Percentiles rank a stretch among this genome's conserved stretches.
These are phyloP conservation scores for Evernia prunastri DNA, from an alignment of 495 filamentous ascomycete genomes.

Conservation along the genomic window DNA sequence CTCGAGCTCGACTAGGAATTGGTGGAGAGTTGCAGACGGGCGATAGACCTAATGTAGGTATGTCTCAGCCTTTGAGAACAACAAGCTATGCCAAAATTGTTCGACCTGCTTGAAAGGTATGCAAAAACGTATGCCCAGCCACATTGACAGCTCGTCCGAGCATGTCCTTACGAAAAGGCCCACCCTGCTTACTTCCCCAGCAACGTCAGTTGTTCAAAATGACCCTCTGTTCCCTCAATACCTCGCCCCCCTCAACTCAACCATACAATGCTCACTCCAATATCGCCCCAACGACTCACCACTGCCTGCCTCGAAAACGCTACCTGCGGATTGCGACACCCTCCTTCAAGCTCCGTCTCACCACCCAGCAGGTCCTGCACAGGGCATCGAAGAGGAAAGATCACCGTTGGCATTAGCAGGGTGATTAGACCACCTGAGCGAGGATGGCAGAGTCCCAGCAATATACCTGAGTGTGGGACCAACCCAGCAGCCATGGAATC, in stretches of 20 bases:
- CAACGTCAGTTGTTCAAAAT: not conserved
- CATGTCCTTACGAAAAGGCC: conserved; percentile 2
- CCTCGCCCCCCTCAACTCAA: not conserved
- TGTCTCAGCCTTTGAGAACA: not conserved
- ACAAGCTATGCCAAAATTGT: not conserved
- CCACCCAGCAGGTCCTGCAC: not conserved
- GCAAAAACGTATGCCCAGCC: too few relatives aligned
- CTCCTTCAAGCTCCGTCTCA: not conserved
- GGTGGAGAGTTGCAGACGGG: not conserved
- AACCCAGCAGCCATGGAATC: not conserved
- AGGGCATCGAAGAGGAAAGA: not conserved
- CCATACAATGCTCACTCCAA: not conserved
- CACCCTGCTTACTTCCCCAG: not conserved
- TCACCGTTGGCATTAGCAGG: not conserved
- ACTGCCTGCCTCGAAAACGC: not conserved
- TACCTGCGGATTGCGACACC: not conserved
- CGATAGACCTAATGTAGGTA: not conserved
- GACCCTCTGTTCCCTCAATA: not conserved
- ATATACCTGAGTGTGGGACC: not conserved
- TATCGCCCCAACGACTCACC: not conserved
- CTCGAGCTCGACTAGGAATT: not conserved
- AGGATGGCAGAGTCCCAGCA: not conserved
- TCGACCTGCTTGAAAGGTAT: not conserved
- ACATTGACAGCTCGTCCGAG: not conserved
- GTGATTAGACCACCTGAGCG: not conserved